These are phyloP conservation scores for Aegilops bicornis DNA, from an alignment of 176 grass and related monocot species.

Conservation along the genomic window DNA sequence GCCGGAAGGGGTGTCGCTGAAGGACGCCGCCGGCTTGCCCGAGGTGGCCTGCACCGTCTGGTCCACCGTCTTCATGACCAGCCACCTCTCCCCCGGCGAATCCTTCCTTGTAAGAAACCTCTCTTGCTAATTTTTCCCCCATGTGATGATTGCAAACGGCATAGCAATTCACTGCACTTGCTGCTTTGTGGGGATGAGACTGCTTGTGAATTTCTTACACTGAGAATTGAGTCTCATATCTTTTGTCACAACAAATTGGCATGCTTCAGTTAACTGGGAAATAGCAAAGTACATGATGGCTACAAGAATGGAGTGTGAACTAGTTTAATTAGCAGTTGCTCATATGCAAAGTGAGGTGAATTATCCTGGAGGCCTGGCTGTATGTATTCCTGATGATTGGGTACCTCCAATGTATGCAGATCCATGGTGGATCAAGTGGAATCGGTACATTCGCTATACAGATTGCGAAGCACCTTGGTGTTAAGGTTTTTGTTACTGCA, in stretches of 20 bases:
- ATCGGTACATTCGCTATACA: slow-evolving; percentile 95
- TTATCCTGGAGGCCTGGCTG: neutral
- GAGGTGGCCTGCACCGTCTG: slow-evolving; percentile 90
- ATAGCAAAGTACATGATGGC: neutral
- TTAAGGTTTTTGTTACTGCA: slow-evolving; percentile 89
- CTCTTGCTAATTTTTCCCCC: neutral
- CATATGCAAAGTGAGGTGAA: neutral
- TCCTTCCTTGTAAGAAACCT: slow-evolving; percentile 58
- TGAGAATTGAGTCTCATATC: neutral
- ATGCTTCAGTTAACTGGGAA: neutral
- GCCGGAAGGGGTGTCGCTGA: slow-evolving; percentile 68
- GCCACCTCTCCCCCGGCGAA: slow-evolving; percentile 70
- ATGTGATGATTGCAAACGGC: neutral
- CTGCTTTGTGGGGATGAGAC: neutral
- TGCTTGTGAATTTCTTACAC: neutral
- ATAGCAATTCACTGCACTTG: neutral
- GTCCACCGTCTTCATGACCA: slow-evolving; percentile 94
- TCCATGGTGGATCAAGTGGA: slow-evolving; percentile 96
- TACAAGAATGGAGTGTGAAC: neutral
- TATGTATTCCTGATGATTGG: neutral
- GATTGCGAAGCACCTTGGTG: slow-evolving; percentile 74
- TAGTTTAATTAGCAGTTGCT: neutral
- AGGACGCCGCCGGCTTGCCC: slow-evolving; percentile 59
- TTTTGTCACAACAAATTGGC: neutral
- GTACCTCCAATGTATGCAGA: slow-evolving; percentile 37